Conservation (phyloP, 345 rosid genomes). For the Physaria fendleri region DNA sequence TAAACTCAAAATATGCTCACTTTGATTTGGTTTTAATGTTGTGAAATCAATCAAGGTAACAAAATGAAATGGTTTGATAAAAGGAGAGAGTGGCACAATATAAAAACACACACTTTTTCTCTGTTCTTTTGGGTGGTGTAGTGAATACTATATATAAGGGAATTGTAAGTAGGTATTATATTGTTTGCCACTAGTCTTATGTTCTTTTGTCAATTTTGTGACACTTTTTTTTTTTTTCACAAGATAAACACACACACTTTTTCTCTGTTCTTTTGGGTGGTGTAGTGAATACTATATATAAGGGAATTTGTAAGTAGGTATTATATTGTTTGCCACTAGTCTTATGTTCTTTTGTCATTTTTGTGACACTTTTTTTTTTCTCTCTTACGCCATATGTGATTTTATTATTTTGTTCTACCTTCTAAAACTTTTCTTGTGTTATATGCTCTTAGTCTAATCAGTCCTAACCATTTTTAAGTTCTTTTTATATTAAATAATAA, state of each 20-base stretch:
- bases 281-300: conserved; percentile 10
- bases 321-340: conserved; percentile 14
- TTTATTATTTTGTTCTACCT: not conserved
- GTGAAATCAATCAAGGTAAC: conserved; percentile 7
- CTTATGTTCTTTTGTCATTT: not conserved
- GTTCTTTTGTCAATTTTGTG: not conserved
- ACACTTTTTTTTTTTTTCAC: not conserved
- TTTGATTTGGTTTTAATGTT: conserved; percentile 7
- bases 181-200: conserved; percentile 18
- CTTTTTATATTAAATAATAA: too few relatives aligned
- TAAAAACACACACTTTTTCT: conserved; percentile 1
- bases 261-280: not conserved
- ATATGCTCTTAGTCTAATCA: too few relatives aligned
- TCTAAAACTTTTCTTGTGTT: conserved; percentile 8
- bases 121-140: not conserved
- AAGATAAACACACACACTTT: conserved; percentile 1
- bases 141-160: not conserved
- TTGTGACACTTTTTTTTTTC: not conserved
- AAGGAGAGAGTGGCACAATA: conserved; percentile 6
- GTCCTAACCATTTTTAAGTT: too few relatives aligned
- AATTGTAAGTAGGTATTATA: conserved; percentile 15
- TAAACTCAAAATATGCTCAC: conserved; percentile 13
- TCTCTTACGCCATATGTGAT: not conserved
- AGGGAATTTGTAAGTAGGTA: conserved; percentile 19
- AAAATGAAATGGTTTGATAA: conserved; percentile 14